Percentiles rank a stretch among this genome's conserved stretches.
Evolutionary conservation across 768 basidiomycete species (phyloP).

Genomic region (Dentipellis sp.): DNA sequence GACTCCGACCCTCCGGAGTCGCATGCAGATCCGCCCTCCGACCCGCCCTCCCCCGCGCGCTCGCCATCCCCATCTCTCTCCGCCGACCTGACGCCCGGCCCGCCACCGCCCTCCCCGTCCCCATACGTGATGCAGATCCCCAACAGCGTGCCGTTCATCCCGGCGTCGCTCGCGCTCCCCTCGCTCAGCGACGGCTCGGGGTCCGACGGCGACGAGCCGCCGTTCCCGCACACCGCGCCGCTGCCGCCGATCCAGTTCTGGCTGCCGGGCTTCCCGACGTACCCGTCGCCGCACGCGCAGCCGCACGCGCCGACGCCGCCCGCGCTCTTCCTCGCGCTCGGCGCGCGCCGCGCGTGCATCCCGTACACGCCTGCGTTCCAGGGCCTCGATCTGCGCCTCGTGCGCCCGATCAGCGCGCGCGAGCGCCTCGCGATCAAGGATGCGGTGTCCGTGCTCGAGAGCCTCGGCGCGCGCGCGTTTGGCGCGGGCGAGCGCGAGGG

Average conservation of each 20-base stretch:
- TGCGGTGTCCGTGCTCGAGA: conserved; percentile 8
- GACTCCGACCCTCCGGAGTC: not conserved
- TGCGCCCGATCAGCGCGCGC: conserved; percentile 11
- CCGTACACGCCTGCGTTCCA: conserved; percentile 15
- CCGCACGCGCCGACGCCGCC: not conserved
- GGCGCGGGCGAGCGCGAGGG: conserved; percentile 8
- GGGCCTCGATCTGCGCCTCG: conserved; percentile 13
- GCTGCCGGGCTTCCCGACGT: conserved; percentile 12
- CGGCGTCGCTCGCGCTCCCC: not conserved
- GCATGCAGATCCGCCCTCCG: not conserved
- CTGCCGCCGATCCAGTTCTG: conserved; percentile 15
- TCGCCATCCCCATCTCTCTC: not conserved
- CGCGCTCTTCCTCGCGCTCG: conserved; percentile 13
- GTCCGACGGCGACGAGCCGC: conserved; percentile 1
- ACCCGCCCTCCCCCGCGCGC: not conserved
- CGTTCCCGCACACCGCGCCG: conserved; percentile 8
- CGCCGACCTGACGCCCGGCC: not conserved
- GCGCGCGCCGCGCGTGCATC: conserved; percentile 13
- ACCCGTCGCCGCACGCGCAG: not conserved
- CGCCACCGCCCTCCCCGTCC: not conserved
- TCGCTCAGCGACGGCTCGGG: not conserved
- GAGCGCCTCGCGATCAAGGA: conserved; percentile 14
- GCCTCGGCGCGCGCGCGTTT: conserved; percentile 9
- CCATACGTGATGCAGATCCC: not conserved
- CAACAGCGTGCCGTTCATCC: not conserved